Base-by-base conservation (phyloP, 495 filamentous ascomycete species). In the Pseudomonodictys pantanalensis region DNA sequence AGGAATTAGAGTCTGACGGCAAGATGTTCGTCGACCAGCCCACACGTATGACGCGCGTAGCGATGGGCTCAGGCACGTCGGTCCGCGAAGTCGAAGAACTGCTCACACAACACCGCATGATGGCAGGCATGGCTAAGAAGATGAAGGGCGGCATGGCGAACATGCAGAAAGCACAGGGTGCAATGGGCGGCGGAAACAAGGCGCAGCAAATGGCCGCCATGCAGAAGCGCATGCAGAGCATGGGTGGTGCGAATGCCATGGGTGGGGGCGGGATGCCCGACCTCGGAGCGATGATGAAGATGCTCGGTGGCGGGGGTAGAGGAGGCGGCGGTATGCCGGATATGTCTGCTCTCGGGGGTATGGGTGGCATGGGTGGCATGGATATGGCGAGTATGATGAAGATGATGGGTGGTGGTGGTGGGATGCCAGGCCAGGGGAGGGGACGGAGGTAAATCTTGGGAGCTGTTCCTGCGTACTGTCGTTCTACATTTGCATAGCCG, bases 81-180 rank as follows among this genome's bases (percentile, higher is more conserved):
- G 95, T 99, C 11, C 82, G 92, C 7, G 93, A 99, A 68, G 92
- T 99, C 25, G 95, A 99, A 71, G 93, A 99, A 58, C 75, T 99
- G n/a, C 81, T 99, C 20, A 95, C 90, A 1, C 93, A 99, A 76
- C 92, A 97, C 72, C 82, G 89, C 60, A 96, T 97, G 89, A 99
- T 99, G 93, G 91, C 90, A 29, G 90, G 90, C 29, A 96, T 98
- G 93, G 93, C 93, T 35, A 98, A 97, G 86, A 92, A 92, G 75
- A 92, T 97, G 81, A 92, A 92, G 49, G 92, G 91, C 17, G 90
- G 88, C 72, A 91, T 93, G 87, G 91, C 92, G 75, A 92, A 95
- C 65, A 95, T 97, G 88, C 89, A 96, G 73, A 86, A 85, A 22
- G 91, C 92, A 2, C 92, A 97, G 76, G 87, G 87, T 35, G 90